These are phyloP conservation scores for Fusarium lateritium DNA, from an alignment of 2,329 filamentous ascomycete species.

Conservation along the genomic window DNA sequence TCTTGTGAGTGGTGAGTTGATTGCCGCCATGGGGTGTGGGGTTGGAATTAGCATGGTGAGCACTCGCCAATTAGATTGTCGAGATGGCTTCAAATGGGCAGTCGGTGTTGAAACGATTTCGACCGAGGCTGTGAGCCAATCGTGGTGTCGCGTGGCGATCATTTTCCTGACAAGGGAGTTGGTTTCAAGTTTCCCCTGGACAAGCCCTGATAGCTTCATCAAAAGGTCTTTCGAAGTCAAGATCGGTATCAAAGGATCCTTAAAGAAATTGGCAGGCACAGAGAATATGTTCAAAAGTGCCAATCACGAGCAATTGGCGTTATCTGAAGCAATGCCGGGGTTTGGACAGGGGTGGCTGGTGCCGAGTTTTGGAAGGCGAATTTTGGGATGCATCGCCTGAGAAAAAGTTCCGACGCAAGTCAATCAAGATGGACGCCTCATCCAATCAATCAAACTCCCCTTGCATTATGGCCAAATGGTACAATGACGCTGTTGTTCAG, in stretches of 20 bases:
- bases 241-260: neutral
- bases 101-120: slow-evolving; percentile 32
- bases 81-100: slow-evolving; percentile 6
- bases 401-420: slow-evolving; percentile 30
- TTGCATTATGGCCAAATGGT: slow-evolving; percentile 1
- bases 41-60: slow-evolving; percentile 33
- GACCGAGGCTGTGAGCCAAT: slow-evolving; percentile 27
- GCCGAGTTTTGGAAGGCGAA: slow-evolving; percentile 19
- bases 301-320: slow-evolving; percentile 29
- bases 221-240: slow-evolving; percentile 27
- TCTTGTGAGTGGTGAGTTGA: slow-evolving; percentile 33
- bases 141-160: slow-evolving; percentile 19
- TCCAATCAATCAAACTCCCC: neutral
- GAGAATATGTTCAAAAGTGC: slow-evolving; percentile 28
- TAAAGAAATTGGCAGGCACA: slow-evolving; percentile 7
- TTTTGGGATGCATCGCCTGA: slow-evolving; percentile 17
- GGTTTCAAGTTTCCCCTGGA: slow-evolving; percentile 36
- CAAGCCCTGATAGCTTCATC: slow-evolving; percentile 17
- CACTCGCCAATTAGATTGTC: slow-evolving; percentile 24
- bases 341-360: slow-evolving; percentile 9
- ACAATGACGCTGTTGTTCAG: no score
- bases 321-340: slow-evolving; percentile 1
- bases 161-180: slow-evolving; percentile 34
- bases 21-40: slow-evolving; percentile 38
- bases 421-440: neutral